Conservation (phyloP, 768 basidiomycete species). For the Daedaleopsis nitida region DNA sequence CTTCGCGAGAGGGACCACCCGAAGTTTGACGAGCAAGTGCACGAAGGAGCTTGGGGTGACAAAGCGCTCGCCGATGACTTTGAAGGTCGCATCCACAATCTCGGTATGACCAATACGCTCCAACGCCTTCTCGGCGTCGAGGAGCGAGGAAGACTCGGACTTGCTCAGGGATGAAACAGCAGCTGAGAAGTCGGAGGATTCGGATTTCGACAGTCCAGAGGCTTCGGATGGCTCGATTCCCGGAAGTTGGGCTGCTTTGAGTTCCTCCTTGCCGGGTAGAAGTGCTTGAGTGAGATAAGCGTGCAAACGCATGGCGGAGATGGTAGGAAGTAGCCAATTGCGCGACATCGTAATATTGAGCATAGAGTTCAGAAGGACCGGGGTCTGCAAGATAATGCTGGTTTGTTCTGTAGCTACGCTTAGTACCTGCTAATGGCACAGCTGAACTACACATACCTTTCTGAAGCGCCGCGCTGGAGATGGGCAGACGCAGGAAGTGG, state of each 20-base stretch:
- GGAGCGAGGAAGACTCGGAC: conserved; percentile 49
- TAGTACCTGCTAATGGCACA: not conserved
- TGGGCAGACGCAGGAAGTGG: conserved; percentile 72
- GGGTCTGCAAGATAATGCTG: conserved; percentile 68
- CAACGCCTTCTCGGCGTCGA: conserved; percentile 64
- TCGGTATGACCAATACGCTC: conserved; percentile 76
- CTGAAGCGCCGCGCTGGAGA: conserved; percentile 53
- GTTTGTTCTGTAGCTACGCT: conserved; percentile 58
- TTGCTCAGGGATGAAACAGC: conserved; percentile 52
- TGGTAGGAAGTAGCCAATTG: conserved; percentile 84
- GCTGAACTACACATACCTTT: conserved; percentile 53
- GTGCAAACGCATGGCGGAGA: conserved; percentile 80
- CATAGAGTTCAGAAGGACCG: conserved; percentile 74
- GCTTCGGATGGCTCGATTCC: conserved; percentile 60
- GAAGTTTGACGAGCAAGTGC: conserved; percentile 81
- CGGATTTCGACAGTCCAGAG: conserved; percentile 35
- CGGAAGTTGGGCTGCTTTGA: conserved; percentile 76
- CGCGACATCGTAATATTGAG: conserved; percentile 82
- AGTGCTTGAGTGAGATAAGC: conserved; percentile 85
- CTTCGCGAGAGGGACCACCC: conserved; percentile 44
- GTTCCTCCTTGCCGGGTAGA: conserved; percentile 49
- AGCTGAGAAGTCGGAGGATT: conserved; percentile 35
- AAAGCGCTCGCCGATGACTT: conserved; percentile 89
- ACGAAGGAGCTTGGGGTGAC: conserved; percentile 90
- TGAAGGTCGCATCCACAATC: conserved; percentile 81